Percentiles rank a stretch among this genome's conserved stretches.
These are phyloP conservation scores for Thermomucor indicae-seudaticae DNA, from an alignment of 371 early-diverging fungal species.

Conservation along the genomic window DNA sequence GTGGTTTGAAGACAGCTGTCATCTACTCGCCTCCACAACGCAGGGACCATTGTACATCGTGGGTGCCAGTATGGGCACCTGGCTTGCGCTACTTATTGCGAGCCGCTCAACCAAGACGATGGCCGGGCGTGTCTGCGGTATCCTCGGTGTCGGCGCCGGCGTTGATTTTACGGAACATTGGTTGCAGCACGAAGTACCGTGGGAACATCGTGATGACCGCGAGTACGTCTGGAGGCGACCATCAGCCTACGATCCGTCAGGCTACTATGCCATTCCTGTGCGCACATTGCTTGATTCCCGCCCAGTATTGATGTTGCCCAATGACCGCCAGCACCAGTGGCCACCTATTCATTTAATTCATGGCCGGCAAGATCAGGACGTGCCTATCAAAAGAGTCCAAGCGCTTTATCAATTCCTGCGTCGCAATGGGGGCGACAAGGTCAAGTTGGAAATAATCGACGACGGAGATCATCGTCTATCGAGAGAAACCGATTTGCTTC, in stretches of 20 bases:
- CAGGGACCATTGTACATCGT: constrained; percentile 10
- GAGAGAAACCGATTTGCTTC: constrained; percentile 23
- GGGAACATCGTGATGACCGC: constrained; percentile 2
- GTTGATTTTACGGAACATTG: constrained; percentile 37
- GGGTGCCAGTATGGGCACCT: constrained; percentile 39
- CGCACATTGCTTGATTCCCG: constrained; percentile 23
- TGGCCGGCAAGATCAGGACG: constrained; percentile 26
- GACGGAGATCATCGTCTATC: constrained; percentile 45
- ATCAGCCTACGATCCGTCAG: constrained; percentile 22
- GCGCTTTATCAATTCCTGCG: neutral
- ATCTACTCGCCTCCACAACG: neutral
- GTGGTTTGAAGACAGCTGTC: constrained; percentile 21
- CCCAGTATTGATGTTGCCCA: constrained; percentile 12
- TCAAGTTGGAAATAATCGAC: constrained; percentile 10
- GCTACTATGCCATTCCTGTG: constrained; percentile 34
- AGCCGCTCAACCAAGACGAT: neutral
- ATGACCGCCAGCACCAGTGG: neutral
- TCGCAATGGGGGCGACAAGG: neutral
- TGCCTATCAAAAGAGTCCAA: constrained; percentile 9
- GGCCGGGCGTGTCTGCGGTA: constrained; percentile 7
- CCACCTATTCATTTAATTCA: constrained; percentile 24
- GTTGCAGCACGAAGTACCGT: constrained; percentile 25
- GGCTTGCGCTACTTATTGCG: constrained; percentile 28
- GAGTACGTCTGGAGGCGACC: constrained; percentile 27
- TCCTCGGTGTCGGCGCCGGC: constrained; percentile 36